phyloP scores from a whole-genome alignment of 768 basidiomycete species.

The Leucocoprinus sp. region DNA sequence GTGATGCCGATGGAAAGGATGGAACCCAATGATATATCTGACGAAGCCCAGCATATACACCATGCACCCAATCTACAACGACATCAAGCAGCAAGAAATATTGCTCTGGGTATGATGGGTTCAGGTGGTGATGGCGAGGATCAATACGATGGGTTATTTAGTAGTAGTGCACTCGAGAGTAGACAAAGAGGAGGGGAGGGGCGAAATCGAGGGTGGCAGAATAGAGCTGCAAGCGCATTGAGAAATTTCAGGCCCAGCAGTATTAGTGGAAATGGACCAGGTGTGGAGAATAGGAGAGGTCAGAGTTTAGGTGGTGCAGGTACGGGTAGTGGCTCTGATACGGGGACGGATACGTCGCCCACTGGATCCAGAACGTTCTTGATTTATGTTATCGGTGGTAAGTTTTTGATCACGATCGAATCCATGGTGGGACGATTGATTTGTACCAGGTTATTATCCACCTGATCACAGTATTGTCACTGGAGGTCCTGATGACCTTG shows the following conservation, averaged over 20 bases:
- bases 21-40: constrained; percentile 18
- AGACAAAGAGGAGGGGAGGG: constrained; percentile 8
- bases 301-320: constrained; percentile 10
- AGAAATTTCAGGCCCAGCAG: constrained; percentile 35
- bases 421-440: constrained; percentile 1
- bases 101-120: constrained; percentile 3
- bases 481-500: constrained; percentile 60
- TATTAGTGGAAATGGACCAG: not conserved
- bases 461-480: constrained; percentile 83
- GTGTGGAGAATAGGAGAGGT: constrained; percentile 17
- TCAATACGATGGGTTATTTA: constrained; percentile 9
- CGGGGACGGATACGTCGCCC: constrained; percentile 12
- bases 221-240: constrained; percentile 55
- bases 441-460: constrained; percentile 73
- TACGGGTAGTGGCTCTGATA: constrained; percentile 6
- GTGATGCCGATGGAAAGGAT: constrained; percentile 16
- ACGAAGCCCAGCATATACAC: not conserved
- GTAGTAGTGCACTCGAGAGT: constrained; percentile 7
- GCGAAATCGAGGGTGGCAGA: constrained; percentile 37
- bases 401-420: constrained; percentile 15
- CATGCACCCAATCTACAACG: not conserved
- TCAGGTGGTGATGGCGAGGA: not conserved
- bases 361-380: constrained; percentile 62
- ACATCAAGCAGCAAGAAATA: not conserved
- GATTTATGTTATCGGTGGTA: constrained; percentile 85